Evolutionary conservation across 345 rosid species (phyloP).

Genomic region (Eucalyptus dawsonii): DNA sequence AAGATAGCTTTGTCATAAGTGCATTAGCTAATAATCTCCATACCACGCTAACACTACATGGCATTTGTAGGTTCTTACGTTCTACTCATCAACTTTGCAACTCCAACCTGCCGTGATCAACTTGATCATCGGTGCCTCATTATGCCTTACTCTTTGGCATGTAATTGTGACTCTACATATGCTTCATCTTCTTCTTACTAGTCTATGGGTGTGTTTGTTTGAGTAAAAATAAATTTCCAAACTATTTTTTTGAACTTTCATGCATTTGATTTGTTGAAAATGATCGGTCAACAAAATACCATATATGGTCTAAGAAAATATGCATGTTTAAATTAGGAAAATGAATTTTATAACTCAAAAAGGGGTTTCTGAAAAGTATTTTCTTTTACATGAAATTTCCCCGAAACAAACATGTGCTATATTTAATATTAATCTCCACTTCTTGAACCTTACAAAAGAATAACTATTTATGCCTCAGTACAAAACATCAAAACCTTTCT

Average conservation of each 20-base stretch:
- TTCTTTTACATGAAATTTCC: background rate
- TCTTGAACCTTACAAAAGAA: background rate
- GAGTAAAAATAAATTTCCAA: background rate
- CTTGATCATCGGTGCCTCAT: background rate
- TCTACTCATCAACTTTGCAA: background rate
- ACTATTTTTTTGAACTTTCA: background rate
- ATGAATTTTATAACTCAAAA: background rate
- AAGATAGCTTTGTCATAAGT: background rate
- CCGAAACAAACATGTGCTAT: fast-evolving
- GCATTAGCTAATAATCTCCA: background rate
- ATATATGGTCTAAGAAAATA: background rate
- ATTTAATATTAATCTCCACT: background rate
- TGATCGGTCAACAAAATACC: background rate
- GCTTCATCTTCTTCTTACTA: background rate
- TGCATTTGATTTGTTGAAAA: background rate
- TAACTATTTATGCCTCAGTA: background rate
- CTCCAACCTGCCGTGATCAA: background rate
- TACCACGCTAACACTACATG: background rate
- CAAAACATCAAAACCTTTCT: background rate
- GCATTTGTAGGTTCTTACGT: background rate
- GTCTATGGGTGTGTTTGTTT: background rate
- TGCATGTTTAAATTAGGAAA: background rate
- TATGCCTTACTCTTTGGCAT: background rate
- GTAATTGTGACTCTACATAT: background rate
- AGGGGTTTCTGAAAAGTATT: background rate